Evolutionary conservation across 2,329 filamentous ascomycete genomes (phyloP).

Genomic region (Aspergillus alliaceus): DNA sequence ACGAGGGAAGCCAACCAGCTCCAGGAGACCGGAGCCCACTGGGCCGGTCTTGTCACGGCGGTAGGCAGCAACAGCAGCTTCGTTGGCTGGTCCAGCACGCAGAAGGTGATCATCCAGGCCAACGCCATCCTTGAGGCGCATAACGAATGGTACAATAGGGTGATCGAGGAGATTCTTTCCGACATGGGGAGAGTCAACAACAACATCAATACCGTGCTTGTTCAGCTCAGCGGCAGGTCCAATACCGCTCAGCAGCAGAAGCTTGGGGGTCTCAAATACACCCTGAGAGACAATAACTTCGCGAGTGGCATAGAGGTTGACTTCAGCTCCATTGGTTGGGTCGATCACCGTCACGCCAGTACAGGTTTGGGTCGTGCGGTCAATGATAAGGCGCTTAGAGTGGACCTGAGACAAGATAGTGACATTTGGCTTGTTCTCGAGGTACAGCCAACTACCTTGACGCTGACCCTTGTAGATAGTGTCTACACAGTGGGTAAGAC

Average conservation of each 20-base stretch:
- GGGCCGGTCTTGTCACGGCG: conserved; percentile 44
- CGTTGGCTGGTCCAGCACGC: conserved; percentile 33
- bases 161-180: conserved; percentile 39
- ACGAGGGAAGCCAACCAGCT: conserved; percentile 53
- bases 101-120: conserved; percentile 43
- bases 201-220: conserved; percentile 29
- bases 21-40: conserved; percentile 44
- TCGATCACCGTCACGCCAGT: conserved; percentile 52
- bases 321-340: conserved; percentile 37
- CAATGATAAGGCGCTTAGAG: conserved; percentile 57
- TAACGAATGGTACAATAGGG: conserved; percentile 42
- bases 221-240: conserved; percentile 45
- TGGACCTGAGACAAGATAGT: conserved; percentile 51
- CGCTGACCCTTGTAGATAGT: conserved; percentile 60
- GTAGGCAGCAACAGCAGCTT: conserved; percentile 36
- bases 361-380: conserved; percentile 42
- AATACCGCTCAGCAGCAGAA: conserved; percentile 51
- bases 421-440: conserved; percentile 57
- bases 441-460: conserved; percentile 52
- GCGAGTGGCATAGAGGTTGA: conserved; percentile 49
- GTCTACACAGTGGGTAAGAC: conserved; percentile 55
- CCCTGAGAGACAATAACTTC: conserved; percentile 53
- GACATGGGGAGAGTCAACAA: conserved; percentile 32
- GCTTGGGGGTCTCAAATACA: conserved; percentile 53
- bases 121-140: conserved; percentile 45